Conservation (phyloP, 164 flowering plant species). For the Berberis thunbergii region DNA sequence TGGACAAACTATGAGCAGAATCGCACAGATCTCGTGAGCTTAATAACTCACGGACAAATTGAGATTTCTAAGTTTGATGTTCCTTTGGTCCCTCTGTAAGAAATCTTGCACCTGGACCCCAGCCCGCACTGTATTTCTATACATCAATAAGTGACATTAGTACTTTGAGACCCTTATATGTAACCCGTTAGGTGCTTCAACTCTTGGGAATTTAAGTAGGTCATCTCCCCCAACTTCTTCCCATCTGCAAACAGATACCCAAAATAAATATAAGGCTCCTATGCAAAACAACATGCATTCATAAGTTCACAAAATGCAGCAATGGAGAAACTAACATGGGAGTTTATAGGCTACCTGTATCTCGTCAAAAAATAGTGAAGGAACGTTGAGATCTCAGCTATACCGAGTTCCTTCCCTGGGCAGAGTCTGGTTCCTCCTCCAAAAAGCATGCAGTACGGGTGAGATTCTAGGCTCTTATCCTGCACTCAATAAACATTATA, state of each 20-base stretch:
- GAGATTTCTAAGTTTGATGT: too few species aligned
- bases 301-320: too few species aligned
- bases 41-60: too few species aligned
- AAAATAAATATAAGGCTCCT: neutral
- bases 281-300: too few species aligned
- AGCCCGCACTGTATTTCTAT: neutral
- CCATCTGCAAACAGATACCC: slow-evolving; percentile 35
- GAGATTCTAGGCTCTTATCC: slow-evolving; percentile 59
- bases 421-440: slow-evolving; percentile 84
- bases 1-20: too few species aligned
- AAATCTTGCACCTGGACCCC: neutral
- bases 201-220: slow-evolving; percentile 55
- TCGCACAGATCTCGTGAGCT: too few species aligned
- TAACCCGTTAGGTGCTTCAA: slow-evolving; percentile 57
- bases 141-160: slow-evolving; percentile 3
- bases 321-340: too few species aligned
- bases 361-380: slow-evolving; percentile 79
- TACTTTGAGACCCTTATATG: slow-evolving; percentile 29
- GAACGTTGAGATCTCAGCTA: slow-evolving; percentile 61
- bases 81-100: too few species aligned
- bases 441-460: slow-evolving; percentile 44
- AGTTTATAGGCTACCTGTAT: slow-evolving; percentile 44
- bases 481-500: slow-evolving; percentile 18
- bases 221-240: slow-evolving; percentile 43
- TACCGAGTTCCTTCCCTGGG: slow-evolving; percentile 89